Percentiles rank a stretch among this genome's conserved stretches.
These are phyloP conservation scores for Linderina pennispora DNA, from an alignment of 192 early-diverging fungal genomes.

Conservation along the genomic window DNA sequence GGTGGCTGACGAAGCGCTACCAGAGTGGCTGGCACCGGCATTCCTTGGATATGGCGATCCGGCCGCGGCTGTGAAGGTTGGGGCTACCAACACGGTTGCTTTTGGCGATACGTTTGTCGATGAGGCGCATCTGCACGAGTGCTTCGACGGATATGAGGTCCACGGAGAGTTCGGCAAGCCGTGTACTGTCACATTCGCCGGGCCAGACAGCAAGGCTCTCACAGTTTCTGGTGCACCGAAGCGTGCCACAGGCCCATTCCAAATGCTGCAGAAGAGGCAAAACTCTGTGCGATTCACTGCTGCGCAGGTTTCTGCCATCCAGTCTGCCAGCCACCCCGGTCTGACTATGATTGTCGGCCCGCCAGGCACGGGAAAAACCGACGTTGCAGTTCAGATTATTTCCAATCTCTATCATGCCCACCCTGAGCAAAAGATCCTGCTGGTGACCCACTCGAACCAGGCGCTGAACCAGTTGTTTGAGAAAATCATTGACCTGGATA, in stretches of 20 bases:
- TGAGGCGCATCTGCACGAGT: slow-evolving; percentile 64
- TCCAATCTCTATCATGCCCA: slow-evolving; percentile 91
- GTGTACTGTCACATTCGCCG: slow-evolving; percentile 64
- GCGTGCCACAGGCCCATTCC: slow-evolving; percentile 69
- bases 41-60: slow-evolving; percentile 97
- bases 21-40: slow-evolving; percentile 85
- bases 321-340: slow-evolving; percentile 77
- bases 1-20: slow-evolving; percentile 54
- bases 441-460: slow-evolving; percentile 96
- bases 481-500: slow-evolving; percentile 87
- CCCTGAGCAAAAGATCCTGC: slow-evolving; percentile 82
- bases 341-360: slow-evolving; percentile 94
- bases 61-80: slow-evolving; percentile 44
- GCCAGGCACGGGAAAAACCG: slow-evolving; percentile 98
- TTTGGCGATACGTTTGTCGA: slow-evolving; percentile 89
- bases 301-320: slow-evolving; percentile 79
- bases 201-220: slow-evolving; percentile 12
- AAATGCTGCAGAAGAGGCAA: slow-evolving; percentile 56
- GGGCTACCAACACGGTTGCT: slow-evolving; percentile 53
- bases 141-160: slow-evolving; percentile 46
- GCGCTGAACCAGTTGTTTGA: slow-evolving; percentile 99
- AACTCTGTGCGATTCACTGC: slow-evolving; percentile 85
- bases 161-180: slow-evolving; percentile 38
- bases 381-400: slow-evolving; percentile 95
- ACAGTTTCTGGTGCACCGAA: slow-evolving; percentile 58